These are phyloP conservation scores for Pyricularia sp. DNA, from an alignment of 2,329 filamentous ascomycete genomes.

Conservation along the genomic window DNA sequence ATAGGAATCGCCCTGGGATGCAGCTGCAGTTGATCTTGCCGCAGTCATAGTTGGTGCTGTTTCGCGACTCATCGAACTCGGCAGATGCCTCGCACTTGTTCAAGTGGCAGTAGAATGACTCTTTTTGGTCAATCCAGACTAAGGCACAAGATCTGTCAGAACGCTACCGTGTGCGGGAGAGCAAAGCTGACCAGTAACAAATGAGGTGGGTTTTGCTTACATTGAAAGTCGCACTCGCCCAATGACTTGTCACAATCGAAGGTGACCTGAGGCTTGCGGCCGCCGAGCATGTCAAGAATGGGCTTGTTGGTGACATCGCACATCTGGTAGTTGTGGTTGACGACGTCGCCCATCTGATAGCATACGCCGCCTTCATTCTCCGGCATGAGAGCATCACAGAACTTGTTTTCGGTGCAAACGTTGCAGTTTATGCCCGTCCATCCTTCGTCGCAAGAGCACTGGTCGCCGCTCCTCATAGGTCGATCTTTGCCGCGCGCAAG, in stretches of 20 bases:
- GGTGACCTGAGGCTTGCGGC: conserved; percentile 80
- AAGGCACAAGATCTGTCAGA: not conserved
- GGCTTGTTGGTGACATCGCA: conserved; percentile 95
- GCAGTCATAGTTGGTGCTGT: conserved; percentile 76
- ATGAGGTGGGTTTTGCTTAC: conserved; percentile 31
- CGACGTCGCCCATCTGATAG: conserved; percentile 79
- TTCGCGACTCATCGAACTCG: conserved; percentile 55
- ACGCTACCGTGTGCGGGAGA: not conserved
- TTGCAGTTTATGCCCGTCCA: conserved; percentile 98
- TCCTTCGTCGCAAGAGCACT: conserved; percentile 62
- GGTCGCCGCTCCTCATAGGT: conserved; percentile 53
- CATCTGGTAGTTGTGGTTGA: conserved; percentile 94
- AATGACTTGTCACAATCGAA: conserved; percentile 74
- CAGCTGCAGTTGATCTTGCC: conserved; percentile 76
- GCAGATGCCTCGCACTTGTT: conserved; percentile 65
- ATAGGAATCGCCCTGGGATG: conserved; percentile 84
- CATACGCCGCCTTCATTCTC: conserved; percentile 72
- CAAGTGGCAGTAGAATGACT: conserved; percentile 93
- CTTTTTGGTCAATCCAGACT: conserved; percentile 90
- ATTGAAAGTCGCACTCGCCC: conserved; percentile 85
- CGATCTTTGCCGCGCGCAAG: conserved; percentile 70
- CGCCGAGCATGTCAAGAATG: conserved; percentile 75
- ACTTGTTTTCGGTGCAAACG: conserved; percentile 72
- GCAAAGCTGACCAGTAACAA: not conserved
- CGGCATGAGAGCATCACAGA: conserved; percentile 81